These are phyloP conservation scores for Seiridium unicorne DNA, from an alignment of 2,329 filamentous ascomycete species.

Conservation along the genomic window DNA sequence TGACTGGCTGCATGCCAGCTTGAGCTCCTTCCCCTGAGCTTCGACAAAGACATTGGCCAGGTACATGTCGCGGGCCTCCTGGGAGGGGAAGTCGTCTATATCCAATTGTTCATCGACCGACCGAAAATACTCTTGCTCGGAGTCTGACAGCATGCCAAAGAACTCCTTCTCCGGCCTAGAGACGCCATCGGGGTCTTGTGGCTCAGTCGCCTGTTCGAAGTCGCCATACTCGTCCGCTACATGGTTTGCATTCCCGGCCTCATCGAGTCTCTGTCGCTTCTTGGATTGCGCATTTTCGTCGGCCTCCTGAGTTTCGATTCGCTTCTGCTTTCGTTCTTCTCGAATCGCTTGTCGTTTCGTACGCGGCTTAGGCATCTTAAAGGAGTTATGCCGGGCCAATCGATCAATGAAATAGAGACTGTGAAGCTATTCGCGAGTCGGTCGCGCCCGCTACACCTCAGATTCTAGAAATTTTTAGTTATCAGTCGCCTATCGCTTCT, in stretches of 20 bases:
- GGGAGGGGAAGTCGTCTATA: constrained; percentile 77
- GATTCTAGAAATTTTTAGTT: constrained; percentile 6
- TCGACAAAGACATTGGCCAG: constrained; percentile 83
- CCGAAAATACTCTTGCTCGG: constrained; percentile 95
- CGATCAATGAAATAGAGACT: neutral
- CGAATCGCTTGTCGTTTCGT: constrained; percentile 31
- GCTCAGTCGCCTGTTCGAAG: constrained; percentile 20
- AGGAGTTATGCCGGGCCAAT: too few species aligned
- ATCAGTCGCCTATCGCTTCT: neutral
- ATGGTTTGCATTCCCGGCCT: constrained; percentile 13
- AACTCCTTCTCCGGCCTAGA: constrained; percentile 64
- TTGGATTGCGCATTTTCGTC: constrained; percentile 14
- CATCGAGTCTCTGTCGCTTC: constrained; percentile 27
- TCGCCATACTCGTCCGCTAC: constrained; percentile 12
- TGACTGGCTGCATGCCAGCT: constrained; percentile 92
- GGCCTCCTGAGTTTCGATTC: constrained; percentile 19
- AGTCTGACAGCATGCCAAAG: constrained; percentile 87
- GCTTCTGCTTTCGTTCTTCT: constrained; percentile 30
- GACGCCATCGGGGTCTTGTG: constrained; percentile 8
- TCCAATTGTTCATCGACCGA: constrained; percentile 87
- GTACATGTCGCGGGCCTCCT: constrained; percentile 70
- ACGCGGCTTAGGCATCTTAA: constrained; percentile 30
- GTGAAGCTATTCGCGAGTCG: neutral
- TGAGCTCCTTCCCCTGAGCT: constrained; percentile 88
- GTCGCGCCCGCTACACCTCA: neutral